A percentile compares a stretch with the other conserved stretches of the same genome.
Conservation (phyloP, 2,329 filamentous ascomycete species). For the Trichocomaceae sp. region DNA sequence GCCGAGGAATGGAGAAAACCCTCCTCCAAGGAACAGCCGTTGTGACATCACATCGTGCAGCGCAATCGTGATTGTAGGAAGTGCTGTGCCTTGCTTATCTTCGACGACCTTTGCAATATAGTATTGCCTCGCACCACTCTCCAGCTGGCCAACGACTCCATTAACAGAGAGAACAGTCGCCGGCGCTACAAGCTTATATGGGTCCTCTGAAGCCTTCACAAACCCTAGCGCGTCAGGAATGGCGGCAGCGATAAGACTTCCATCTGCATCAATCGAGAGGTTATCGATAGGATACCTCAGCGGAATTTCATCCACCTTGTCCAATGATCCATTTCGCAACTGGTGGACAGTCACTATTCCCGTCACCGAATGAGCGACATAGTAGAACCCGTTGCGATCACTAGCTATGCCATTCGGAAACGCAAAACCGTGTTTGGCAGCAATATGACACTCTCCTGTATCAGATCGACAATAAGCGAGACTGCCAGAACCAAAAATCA, state of each 20-base stretch:
- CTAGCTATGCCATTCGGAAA: constrained; percentile 30
- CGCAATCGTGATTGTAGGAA: constrained; percentile 14
- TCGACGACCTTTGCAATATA: constrained; percentile 19
- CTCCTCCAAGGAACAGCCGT: constrained; percentile 16
- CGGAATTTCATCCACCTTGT: constrained; percentile 17
- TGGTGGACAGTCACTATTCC: constrained; percentile 21
- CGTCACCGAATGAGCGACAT: constrained; percentile 25
- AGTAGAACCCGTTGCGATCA: constrained; percentile 28
- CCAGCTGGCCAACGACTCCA: constrained; percentile 20
- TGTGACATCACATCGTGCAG: constrained; percentile 16
- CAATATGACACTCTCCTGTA: constrained; percentile 23
- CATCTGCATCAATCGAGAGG: constrained; percentile 30
- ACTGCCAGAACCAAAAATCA: constrained; percentile 24
- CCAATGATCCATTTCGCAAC: neutral
- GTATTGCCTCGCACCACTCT: constrained; percentile 5
- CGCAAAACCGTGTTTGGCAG: constrained; percentile 17
- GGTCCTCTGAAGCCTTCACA: constrained; percentile 18
- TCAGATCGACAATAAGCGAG: constrained; percentile 23
- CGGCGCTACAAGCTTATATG: constrained; percentile 17
- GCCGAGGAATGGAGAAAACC: constrained; percentile 20
- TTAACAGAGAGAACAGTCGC: neutral
- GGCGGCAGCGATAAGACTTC: constrained; percentile 29
- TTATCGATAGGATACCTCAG: constrained; percentile 30
- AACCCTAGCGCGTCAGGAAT: constrained; percentile 24
- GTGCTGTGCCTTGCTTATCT: constrained; percentile 24